Conservation (phyloP, 2,329 filamentous ascomycete genomes). For the Penicillium hordei region DNA sequence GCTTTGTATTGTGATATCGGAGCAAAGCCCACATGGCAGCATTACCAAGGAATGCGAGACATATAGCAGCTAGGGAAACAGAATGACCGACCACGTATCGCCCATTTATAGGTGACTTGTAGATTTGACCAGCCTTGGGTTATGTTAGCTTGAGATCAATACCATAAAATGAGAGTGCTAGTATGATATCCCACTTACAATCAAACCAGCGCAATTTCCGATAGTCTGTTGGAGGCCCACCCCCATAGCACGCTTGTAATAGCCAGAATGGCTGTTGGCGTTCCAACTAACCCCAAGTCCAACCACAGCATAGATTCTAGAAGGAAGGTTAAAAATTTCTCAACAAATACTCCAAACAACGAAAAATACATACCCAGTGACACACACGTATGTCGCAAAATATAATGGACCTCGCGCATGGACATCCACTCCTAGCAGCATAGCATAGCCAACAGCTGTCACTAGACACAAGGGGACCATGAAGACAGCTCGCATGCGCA, state of each 20-base stretch:
- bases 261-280: constrained; percentile 16
- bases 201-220: constrained; percentile 14
- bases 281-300: constrained; percentile 16
- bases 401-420: constrained; percentile 11
- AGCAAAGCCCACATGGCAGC: constrained; percentile 9
- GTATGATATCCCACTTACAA: constrained; percentile 6
- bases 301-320: constrained; percentile 14
- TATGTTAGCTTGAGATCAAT: constrained; percentile 3
- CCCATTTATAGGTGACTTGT: constrained; percentile 11
- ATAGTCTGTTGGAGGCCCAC: constrained; percentile 15
- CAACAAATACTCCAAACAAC: neutral
- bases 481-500: constrained; percentile 14
- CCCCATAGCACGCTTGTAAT: constrained; percentile 16
- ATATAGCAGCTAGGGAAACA: constrained; percentile 13
- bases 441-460: constrained; percentile 13
- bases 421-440: constrained; percentile 14
- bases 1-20: constrained; percentile 12
- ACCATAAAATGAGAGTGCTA: neutral
- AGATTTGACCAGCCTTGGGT: constrained; percentile 15
- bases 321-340: neutral
- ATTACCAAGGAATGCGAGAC: constrained; percentile 14
- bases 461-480: constrained; percentile 15
- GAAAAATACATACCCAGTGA: constrained; percentile 11
- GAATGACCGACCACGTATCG: constrained; percentile 14
- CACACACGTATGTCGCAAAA: constrained; percentile 17